Conservation (phyloP, 305 asterid genomes). For the Fraxinus albicans region DNA sequence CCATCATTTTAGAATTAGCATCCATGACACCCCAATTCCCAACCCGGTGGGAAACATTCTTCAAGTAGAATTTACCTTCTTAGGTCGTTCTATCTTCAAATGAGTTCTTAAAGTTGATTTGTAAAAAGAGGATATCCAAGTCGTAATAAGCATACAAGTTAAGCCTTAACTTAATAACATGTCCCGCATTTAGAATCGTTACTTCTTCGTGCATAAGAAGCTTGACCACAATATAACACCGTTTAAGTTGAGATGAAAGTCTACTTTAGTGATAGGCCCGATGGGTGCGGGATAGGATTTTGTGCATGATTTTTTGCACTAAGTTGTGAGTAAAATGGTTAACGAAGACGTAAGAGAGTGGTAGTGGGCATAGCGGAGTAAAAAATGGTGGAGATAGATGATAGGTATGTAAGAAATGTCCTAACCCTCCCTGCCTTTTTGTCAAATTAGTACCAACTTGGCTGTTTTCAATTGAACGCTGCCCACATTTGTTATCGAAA, state of each 20-base stretch:
- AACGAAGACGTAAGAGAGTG: not conserved
- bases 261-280: not conserved
- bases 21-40: not conserved
- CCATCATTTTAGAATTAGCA: not conserved
- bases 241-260: not conserved
- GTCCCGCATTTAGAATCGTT: not conserved
- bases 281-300: not conserved
- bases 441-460: slow-evolving; percentile 28
- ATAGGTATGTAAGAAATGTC: slow-evolving; percentile 16
- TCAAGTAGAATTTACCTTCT: not conserved
- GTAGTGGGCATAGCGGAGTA: slow-evolving; percentile 16
- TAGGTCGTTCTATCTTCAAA: not conserved
- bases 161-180: not conserved
- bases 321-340: not conserved
- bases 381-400: slow-evolving; percentile 29
- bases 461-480: slow-evolving; percentile 34
- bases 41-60: not conserved
- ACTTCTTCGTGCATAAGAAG: not conserved
- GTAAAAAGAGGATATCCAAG: too few relatives aligned
- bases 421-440: slow-evolving; percentile 6
- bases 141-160: not conserved
- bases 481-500: slow-evolving; percentile 34
- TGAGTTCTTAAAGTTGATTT: too few relatives aligned
- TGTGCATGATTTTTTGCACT: not conserved
- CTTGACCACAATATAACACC: not conserved